A percentile compares a stretch with the other conserved stretches of the same genome.
Conservation (phyloP, 768 basidiomycete species). For the Kockovaella imperatae region DNA sequence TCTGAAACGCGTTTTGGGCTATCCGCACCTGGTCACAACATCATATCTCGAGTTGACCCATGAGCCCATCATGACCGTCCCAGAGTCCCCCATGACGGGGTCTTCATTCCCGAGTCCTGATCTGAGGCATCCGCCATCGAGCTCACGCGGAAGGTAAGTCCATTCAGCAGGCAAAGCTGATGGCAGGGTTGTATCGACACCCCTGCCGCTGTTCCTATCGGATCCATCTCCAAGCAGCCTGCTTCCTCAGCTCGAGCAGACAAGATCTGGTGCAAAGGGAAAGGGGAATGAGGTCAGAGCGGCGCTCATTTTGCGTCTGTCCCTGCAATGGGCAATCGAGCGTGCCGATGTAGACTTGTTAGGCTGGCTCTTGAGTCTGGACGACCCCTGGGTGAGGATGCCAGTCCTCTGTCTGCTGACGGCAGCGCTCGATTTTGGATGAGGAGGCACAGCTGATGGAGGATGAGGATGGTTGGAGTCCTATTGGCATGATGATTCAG, state of each 20-base stretch:
- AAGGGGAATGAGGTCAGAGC: constrained; percentile 9
- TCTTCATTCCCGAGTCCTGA: too few relatives aligned
- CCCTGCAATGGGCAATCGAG: constrained; percentile 28
- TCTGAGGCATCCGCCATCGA: too few relatives aligned
- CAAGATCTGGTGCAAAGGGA: background rate
- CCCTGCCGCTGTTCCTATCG: constrained; percentile 1
- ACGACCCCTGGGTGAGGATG: constrained; percentile 25
- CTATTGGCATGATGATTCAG: constrained; percentile 38
- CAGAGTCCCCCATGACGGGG: too few relatives aligned
- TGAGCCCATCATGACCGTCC: too few relatives aligned
- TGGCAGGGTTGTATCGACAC: too few relatives aligned
- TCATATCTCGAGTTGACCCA: too few relatives aligned
- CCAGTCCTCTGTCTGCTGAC: background rate
- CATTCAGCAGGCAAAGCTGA: too few relatives aligned
- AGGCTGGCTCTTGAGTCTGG: constrained; percentile 25
- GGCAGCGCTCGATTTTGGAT: constrained; percentile 25
- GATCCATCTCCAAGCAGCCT: background rate
- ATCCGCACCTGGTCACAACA: too few relatives aligned
- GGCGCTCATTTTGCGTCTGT: constrained; percentile 24
- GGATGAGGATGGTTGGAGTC: constrained; percentile 79
- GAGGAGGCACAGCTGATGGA: constrained; percentile 46
- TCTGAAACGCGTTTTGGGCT: too few relatives aligned
- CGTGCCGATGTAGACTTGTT: constrained; percentile 28
- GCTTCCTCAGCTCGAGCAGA: background rate
- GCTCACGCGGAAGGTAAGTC: too few relatives aligned